phyloP scores from a whole-genome alignment of 768 basidiomycete genomes.

The Cyclocybe aegerita region DNA sequence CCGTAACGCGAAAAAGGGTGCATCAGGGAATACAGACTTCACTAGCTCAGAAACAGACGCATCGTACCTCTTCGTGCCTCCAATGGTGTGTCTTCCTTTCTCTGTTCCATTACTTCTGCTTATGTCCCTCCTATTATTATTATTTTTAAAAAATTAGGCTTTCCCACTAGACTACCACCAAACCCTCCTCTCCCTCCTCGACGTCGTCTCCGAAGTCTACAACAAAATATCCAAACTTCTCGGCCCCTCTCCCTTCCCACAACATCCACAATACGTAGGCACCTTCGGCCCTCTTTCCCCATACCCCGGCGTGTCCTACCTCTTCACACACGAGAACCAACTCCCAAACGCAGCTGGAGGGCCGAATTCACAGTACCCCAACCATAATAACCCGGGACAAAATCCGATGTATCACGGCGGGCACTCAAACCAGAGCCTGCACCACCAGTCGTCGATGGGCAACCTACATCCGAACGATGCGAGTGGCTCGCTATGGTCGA shows the following conservation, averaged over 20 bases:
- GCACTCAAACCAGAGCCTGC: conserved; percentile 35
- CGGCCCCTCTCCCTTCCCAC: conserved; percentile 76
- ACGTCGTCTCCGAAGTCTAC: conserved; percentile 88
- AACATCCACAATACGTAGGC: conserved; percentile 66
- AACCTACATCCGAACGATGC: conserved; percentile 20
- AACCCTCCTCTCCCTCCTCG: conserved; percentile 83
- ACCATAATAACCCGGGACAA: conserved; percentile 16
- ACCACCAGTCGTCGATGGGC: conserved; percentile 21
- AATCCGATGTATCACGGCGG: conserved; percentile 28
- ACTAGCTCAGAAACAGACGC: conserved; percentile 60
- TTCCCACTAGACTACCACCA: conserved; percentile 89
- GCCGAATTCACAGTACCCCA: conserved; percentile 3
- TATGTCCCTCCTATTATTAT: background rate
- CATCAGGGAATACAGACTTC: conserved; percentile 59
- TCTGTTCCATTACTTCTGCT: background rate
- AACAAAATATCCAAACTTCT: conserved; percentile 83
- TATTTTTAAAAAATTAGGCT: conserved; percentile 56
- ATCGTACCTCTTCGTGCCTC: conserved; percentile 70
- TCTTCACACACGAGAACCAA: conserved; percentile 53
- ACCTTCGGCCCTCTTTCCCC: conserved; percentile 74
- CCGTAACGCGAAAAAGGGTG: conserved; percentile 52
- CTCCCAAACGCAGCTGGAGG: conserved; percentile 8
- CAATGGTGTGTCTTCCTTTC: conserved; percentile 55
- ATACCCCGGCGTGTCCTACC: conserved; percentile 80
- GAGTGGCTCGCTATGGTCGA: conserved; percentile 69